phyloP scores from a whole-genome alignment of 768 basidiomycete species.

The Podaxis pistillaris region DNA sequence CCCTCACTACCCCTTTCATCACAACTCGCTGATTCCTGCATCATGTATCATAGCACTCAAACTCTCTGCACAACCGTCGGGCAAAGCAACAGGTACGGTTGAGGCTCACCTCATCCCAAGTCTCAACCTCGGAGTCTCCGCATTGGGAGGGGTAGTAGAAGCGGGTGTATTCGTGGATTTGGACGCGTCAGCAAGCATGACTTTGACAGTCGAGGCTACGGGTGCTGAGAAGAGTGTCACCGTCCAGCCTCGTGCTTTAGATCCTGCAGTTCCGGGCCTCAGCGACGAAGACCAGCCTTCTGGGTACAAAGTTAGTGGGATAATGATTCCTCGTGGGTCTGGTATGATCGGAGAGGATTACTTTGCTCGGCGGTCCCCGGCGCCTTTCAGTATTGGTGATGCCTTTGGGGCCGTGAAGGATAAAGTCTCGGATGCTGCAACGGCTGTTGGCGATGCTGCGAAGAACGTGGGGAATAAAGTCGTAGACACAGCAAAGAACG shows the following conservation, averaged over 20 bases:
- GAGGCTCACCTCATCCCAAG: slow-evolving; percentile 49
- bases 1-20: background rate
- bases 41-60: slow-evolving; percentile 31
- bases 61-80: slow-evolving; percentile 37
- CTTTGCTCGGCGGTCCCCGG: background rate
- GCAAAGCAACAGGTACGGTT: slow-evolving; percentile 39
- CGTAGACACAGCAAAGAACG: background rate
- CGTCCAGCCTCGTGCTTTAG: background rate
- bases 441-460: too few species aligned
- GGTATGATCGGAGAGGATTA: slow-evolving; percentile 2
- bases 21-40: background rate
- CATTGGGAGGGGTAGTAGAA: slow-evolving; percentile 33
- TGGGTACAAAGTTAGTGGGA: background rate
- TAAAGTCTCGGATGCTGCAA: background rate
- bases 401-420: background rate
- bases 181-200: slow-evolving; percentile 34
- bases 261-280: background rate
- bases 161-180: slow-evolving; percentile 42
- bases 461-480: background rate
- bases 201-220: slow-evolving; percentile 24
- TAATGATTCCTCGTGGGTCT: background rate
- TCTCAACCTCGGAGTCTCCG: slow-evolving; percentile 43
- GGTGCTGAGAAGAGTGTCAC: slow-evolving; percentile 4
- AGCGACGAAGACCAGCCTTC: background rate
- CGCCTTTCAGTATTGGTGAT: background rate